Evolutionary conservation across 2,329 filamentous ascomycete genomes (phyloP).

Genomic region (Penicillium glabrum): DNA sequence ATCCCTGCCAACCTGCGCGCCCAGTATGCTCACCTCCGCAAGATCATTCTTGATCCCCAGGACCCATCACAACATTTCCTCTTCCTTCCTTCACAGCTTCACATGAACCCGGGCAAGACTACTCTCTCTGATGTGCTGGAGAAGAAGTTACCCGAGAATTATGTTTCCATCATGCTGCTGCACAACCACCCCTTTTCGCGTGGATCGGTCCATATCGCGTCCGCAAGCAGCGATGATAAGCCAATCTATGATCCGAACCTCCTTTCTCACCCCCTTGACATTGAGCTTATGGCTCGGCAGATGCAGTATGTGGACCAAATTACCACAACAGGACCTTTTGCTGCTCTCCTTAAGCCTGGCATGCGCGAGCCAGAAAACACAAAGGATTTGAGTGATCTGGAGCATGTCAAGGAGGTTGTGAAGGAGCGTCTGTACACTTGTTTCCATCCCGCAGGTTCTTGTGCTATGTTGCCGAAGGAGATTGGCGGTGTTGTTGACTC

Average conservation of each 20-base stretch:
- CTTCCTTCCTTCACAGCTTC: constrained; percentile 11
- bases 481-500: constrained; percentile 29
- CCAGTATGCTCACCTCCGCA: constrained; percentile 15
- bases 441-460: constrained; percentile 25
- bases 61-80: constrained; percentile 16
- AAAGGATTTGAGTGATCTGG: constrained; percentile 13
- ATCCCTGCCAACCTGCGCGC: constrained; percentile 1
- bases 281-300: constrained; percentile 40
- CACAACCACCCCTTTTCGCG: constrained; percentile 35
- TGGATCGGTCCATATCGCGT: constrained; percentile 32
- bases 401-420: constrained; percentile 22
- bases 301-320: constrained; percentile 25
- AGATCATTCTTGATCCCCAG: constrained; percentile 9
- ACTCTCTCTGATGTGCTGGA: constrained; percentile 12
- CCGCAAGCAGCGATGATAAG: constrained; percentile 29
- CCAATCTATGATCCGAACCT: constrained; percentile 49
- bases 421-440: constrained; percentile 20
- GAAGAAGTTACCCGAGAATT: constrained; percentile 17
- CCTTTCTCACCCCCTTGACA: constrained; percentile 44
- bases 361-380: constrained; percentile 10
- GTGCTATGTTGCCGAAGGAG: constrained; percentile 25
- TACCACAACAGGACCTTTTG: constrained; percentile 19
- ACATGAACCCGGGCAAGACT: constrained; percentile 15
- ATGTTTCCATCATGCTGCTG: constrained; percentile 20
- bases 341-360: constrained; percentile 14